These are phyloP conservation scores for Aspergillus diversus DNA, from an alignment of 495 filamentous ascomycete species.

Conservation along the genomic window DNA sequence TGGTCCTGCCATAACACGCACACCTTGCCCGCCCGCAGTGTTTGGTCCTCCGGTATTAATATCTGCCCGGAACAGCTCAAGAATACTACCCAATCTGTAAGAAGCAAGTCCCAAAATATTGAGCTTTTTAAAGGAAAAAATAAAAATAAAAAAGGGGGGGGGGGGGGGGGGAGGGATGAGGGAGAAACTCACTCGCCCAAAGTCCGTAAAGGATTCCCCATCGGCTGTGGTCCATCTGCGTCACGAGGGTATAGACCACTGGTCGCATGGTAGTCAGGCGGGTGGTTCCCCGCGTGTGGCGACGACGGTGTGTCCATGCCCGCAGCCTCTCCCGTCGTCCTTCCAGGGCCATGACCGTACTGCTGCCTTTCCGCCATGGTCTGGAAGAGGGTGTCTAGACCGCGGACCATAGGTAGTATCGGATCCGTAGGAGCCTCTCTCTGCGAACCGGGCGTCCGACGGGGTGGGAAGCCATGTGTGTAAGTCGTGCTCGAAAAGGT, in stretches of 20 bases:
- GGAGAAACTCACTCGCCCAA: conserved; percentile 41
- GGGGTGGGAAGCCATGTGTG: conserved; percentile 30
- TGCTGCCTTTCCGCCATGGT: conserved; percentile 27
- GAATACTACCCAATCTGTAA: conserved; percentile 28
- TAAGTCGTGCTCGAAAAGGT: conserved; percentile 42
- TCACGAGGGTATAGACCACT: conserved; percentile 39
- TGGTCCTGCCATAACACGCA: conserved; percentile 28
- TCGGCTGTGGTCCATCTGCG: conserved; percentile 37
- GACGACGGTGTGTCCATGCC: conserved; percentile 4
- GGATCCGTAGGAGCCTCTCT: conserved; percentile 25
- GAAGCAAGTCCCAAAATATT: neutral
- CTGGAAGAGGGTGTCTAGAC: conserved; percentile 38
- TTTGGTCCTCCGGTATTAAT: conserved; percentile 20
- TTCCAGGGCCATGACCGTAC: neutral
- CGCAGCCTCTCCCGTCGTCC: neutral
- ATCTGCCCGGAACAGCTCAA: conserved; percentile 31
- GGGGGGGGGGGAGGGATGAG: too few relatives aligned
- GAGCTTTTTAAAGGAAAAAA: neutral
- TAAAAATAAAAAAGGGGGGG: neutral
- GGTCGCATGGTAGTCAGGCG: conserved; percentile 14
- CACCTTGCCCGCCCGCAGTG: conserved; percentile 23
- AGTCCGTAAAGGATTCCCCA: conserved; percentile 28
- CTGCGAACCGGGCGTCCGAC: conserved; percentile 22
- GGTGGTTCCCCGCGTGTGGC: conserved; percentile 10
- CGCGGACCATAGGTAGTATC: conserved; percentile 37